Percentiles rank a stretch among this genome's conserved stretches.
Evolutionary conservation across 768 basidiomycete genomes (phyloP).

Genomic region (Jaapia argillacea): DNA sequence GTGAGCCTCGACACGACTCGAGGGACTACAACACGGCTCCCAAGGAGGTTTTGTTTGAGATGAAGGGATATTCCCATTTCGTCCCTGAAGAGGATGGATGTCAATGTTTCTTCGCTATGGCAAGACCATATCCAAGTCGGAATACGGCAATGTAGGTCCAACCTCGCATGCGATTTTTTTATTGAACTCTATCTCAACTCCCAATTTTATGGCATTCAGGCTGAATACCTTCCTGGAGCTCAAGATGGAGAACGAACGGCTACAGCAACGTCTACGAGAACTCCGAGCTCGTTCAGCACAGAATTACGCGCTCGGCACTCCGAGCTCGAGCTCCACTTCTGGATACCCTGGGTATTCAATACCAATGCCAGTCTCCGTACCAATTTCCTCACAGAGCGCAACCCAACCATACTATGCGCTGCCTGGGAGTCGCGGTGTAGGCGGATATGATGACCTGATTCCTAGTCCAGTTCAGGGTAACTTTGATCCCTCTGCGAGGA

Average conservation of each 20-base stretch:
- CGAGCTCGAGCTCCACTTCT: not conserved
- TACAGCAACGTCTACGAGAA: constrained; percentile 51
- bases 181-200: constrained; percentile 1
- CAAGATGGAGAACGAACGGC: constrained; percentile 77
- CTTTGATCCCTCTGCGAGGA: not conserved
- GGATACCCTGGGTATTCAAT: not conserved
- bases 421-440: too few relatives aligned
- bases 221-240: constrained; percentile 71
- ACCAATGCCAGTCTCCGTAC: too few relatives aligned
- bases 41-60: constrained; percentile 56
- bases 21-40: constrained; percentile 15
- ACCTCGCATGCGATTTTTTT: constrained; percentile 1
- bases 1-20: constrained; percentile 16
- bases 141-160: constrained; percentile 57
- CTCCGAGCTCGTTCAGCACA: constrained; percentile 15
- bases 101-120: constrained; percentile 64
- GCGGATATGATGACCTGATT: not conserved
- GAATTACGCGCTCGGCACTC: not conserved
- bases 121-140: constrained; percentile 69
- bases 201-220: too few relatives aligned
- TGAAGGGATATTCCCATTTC: constrained; percentile 56
- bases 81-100: constrained; percentile 28
- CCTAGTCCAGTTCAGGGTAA: not conserved
- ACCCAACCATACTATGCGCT: too few relatives aligned
- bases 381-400: too few relatives aligned